phyloP scores from a whole-genome alignment of 225 moss, liverwort and hornwort genomes.

The Lunularia cruciata region DNA sequence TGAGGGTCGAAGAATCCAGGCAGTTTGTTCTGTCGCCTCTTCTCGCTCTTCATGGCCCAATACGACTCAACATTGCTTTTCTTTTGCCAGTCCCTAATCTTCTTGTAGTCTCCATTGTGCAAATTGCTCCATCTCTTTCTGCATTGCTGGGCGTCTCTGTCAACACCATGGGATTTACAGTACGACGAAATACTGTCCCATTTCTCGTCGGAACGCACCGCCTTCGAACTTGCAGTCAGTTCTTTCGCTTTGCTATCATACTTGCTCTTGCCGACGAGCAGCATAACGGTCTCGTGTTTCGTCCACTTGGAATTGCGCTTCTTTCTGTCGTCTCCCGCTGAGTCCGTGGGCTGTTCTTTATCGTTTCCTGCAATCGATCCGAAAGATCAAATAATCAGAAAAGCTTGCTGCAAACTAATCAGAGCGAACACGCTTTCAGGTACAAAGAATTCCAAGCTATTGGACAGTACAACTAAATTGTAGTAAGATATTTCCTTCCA shows the following conservation, averaged over 20 bases:
- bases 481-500: no score
- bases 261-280: slow-evolving; percentile 37
- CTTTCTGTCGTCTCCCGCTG: slow-evolving; percentile 30
- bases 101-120: slow-evolving; percentile 62
- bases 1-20: slow-evolving; percentile 68
- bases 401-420: neutral
- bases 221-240: slow-evolving; percentile 24
- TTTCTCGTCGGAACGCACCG: slow-evolving; percentile 50
- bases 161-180: slow-evolving; percentile 59
- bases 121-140: slow-evolving; percentile 71
- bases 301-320: slow-evolving; percentile 42
- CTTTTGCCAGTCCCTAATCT: slow-evolving; percentile 72
- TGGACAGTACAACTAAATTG: no score
- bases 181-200: slow-evolving; percentile 64
- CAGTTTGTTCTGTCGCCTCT: slow-evolving; percentile 63
- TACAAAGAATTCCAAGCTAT: no score
- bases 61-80: slow-evolving; percentile 59
- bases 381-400: neutral
- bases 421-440: no score
- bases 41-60: slow-evolving; percentile 75
- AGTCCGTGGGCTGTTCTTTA: slow-evolving; percentile 27
- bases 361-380: slow-evolving; percentile 21
- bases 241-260: slow-evolving; percentile 37
- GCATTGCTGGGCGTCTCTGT: slow-evolving; percentile 65
- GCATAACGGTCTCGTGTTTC: slow-evolving; percentile 36